These are phyloP conservation scores for Immersiella caudata DNA, from an alignment of 495 filamentous ascomycete genomes.

Conservation along the genomic window DNA sequence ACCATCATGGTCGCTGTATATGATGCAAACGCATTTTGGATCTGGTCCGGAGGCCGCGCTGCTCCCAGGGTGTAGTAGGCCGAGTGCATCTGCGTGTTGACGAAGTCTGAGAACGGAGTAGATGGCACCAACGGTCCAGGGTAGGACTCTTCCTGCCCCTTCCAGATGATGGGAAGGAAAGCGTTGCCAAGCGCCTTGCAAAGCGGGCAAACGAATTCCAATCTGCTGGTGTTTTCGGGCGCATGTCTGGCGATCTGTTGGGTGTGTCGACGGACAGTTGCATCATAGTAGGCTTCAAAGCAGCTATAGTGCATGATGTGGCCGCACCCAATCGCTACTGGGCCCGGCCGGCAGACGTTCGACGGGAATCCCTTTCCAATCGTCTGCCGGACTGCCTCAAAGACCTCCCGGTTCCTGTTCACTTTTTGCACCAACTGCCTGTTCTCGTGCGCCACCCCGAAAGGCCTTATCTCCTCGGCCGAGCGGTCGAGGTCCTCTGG, in stretches of 20 bases:
- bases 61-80: conserved; percentile 43
- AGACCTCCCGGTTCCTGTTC: conserved; percentile 66
- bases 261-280: conserved; percentile 77
- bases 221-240: conserved; percentile 71
- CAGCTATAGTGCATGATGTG: conserved; percentile 99
- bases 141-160: conserved; percentile 80
- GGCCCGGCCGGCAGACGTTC: conserved; percentile 66
- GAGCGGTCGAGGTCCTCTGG: conserved; percentile 81
- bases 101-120: conserved; percentile 65
- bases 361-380: conserved; percentile 87
- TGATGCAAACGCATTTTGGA: conserved; percentile 63
- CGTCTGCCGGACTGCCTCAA: conserved; percentile 74
- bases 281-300: conserved; percentile 86
- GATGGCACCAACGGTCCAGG: conserved; percentile 65
- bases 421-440: conserved; percentile 73
- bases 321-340: conserved; percentile 88
- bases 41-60: conserved; percentile 42
- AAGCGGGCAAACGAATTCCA: conserved; percentile 96
- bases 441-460: conserved; percentile 88
- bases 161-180: conserved; percentile 96
- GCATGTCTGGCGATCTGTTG: conserved; percentile 93
- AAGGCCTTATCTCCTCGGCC: conserved; percentile 79
- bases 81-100: conserved; percentile 48
- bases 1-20: conserved; percentile 69
- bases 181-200: conserved; percentile 97